These are phyloP conservation scores for Ophiostoma fasciatum DNA, from an alignment of 2,329 filamentous ascomycete genomes.

Conservation along the genomic window DNA sequence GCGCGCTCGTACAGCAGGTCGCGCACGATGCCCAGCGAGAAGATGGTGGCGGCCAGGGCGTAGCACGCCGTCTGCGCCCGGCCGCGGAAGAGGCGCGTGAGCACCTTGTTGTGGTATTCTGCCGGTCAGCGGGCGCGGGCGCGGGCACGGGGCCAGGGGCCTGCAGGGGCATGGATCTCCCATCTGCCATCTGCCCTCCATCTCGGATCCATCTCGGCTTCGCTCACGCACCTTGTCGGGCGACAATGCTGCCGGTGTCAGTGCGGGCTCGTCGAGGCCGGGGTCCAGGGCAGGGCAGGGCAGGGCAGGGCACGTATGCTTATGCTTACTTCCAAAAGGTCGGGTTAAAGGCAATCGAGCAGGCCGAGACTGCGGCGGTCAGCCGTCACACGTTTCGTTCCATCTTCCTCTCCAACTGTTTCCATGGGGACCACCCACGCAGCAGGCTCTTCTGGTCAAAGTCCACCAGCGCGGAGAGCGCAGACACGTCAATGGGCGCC, in stretches of 20 bases:
- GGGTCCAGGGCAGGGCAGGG: too few species aligned
- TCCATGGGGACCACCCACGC: constrained; percentile 30
- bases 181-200: too few species aligned
- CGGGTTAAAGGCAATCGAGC: constrained; percentile 83
- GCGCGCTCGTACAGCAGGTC: constrained; percentile 80
- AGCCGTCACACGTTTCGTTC: too few species aligned
- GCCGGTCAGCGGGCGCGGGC: too few species aligned
- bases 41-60: constrained; percentile 74
- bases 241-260: constrained; percentile 52
- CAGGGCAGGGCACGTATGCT: too few species aligned
- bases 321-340: constrained; percentile 96
- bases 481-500: constrained; percentile 2
- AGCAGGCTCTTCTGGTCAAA: constrained; percentile 51
- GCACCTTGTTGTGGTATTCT: constrained; percentile 85
- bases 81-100: constrained; percentile 76
- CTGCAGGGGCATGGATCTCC: too few species aligned
- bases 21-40: constrained; percentile 77
- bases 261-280: too few species aligned
- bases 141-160: too few species aligned
- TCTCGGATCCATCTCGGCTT: too few species aligned
- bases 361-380: constrained; percentile 50
- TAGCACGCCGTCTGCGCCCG: constrained; percentile 75
- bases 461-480: constrained; percentile 36
- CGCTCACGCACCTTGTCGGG: constrained; percentile 54
- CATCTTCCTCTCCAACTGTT: too few species aligned